These are phyloP conservation scores for Alternaria sp. DNA, from an alignment of 2,329 filamentous ascomycete species.

Conservation along the genomic window DNA sequence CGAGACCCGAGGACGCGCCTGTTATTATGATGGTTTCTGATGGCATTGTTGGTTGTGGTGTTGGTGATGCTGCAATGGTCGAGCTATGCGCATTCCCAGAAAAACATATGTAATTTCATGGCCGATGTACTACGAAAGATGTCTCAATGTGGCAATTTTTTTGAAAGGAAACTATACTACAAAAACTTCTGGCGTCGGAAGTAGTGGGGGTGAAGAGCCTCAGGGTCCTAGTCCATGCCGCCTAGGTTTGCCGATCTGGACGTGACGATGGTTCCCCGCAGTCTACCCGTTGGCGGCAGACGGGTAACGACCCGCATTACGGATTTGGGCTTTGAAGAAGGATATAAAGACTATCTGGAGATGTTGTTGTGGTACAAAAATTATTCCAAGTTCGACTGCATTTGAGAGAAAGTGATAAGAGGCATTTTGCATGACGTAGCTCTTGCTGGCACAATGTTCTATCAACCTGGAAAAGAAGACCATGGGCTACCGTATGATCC, in stretches of 20 bases:
- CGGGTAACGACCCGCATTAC: neutral
- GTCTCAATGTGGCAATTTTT: slow-evolving; percentile 2
- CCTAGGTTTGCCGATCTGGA: neutral
- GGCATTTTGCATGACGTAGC: too few relatives aligned
- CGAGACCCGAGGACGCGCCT: slow-evolving; percentile 94
- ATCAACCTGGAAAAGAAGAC: slow-evolving; percentile 60
- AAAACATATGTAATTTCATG: neutral
- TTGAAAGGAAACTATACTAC: slow-evolving; percentile 1
- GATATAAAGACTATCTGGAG: neutral
- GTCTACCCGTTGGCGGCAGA: neutral
- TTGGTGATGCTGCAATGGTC: too few relatives aligned
- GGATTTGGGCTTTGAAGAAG: neutral
- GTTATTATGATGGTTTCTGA: slow-evolving; percentile 79
- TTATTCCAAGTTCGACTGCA: too few relatives aligned
- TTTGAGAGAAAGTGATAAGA: too few relatives aligned
- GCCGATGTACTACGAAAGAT: neutral
- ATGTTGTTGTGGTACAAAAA: neutral
- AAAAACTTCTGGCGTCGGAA: neutral
- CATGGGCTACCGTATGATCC: slow-evolving; percentile 62
- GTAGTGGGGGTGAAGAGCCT: neutral
- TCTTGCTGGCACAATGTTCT: slow-evolving; percentile 47
- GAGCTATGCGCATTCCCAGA: neutral
- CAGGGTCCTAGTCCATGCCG: neutral
- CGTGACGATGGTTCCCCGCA: slow-evolving; percentile 7
- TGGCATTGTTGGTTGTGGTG: neutral